Base-by-base conservation (phyloP, 2,329 filamentous ascomycete genomes). In the Drechslera avenae region DNA sequence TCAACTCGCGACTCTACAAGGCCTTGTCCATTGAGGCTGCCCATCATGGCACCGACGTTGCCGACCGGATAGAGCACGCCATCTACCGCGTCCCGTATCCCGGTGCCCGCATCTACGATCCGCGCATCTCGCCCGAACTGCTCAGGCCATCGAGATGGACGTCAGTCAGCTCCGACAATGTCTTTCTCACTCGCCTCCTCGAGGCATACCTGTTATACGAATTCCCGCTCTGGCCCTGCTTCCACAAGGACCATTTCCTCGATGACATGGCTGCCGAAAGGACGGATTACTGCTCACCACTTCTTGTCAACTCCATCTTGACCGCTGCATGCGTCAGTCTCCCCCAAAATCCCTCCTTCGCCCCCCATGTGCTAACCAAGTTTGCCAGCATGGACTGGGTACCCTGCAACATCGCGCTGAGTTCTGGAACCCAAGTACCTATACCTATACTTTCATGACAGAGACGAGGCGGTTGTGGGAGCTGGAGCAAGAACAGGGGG, bases 181-280 rank as follows among this genome's bases (percentile, higher is more conserved):
- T 36, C n/a, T 45, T 59, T 5, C 21, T 54, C 40, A 31, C 37
- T 8, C 13, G 21, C 21, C 54, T 54, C 14, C 30, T 59, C 26
- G 33, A 54, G 19, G 16, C 13, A 4, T 59, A 54, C 14, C 50
- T 59, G 21, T 18, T 49, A 4, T 47, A 51, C 23, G 50, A 56
- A 26, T 57, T 39, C 21, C 46, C 39, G 1, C 45, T 37, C 16
- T 54, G 26, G 21, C 30, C 44, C 6, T 48, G 39, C 34, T 54
- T 59, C 26, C 55, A 59, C n/a, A 59, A 54, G 32, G 54, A 59
- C 14, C 17, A 40, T 16, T 54, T 59, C 21, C 44, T 59, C 17
- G 47, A 51, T 4, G 56, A 57, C 19, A 46, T 59, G 39, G 16
- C 41, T 10, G 16, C 50, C 12, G 44, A 18, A 19, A 19, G n/a